Base-by-base conservation (phyloP, 2,329 filamentous ascomycete genomes). In the Arthrobotrys pseudoclavata region DNA sequence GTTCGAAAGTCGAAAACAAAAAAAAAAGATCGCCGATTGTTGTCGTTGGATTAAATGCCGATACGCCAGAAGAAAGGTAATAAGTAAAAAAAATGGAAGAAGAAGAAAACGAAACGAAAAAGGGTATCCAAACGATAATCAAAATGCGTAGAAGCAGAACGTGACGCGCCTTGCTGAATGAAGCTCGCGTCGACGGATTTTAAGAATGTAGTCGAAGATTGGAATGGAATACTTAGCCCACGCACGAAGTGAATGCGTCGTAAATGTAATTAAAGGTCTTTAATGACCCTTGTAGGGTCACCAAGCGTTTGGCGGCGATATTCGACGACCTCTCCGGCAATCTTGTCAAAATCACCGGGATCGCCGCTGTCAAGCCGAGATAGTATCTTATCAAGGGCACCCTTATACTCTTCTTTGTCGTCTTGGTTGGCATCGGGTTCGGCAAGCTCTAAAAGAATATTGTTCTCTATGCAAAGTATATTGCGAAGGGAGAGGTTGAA, bases 371-470 rank as follows among this genome's bases (percentile, higher is more conserved):
- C 88, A 80, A 91, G 86, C 50, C 88, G 86, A 76, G 87, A 86
- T 69, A 93, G 87, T 40, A 92, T 84, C 79, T 87, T 85, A 70
- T 87, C 87, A 55, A 93, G 86, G 24, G 90, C 90, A 34, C 85
- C 84, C 80, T 89, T 89, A 84, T 91, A 93, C 78, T 86, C 85
- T 70, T 86, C 85, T 82, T 88, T 88, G 79, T 90, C 87, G 74
- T 89, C 87, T 60, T 45, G 55, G 22, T 40, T 69, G 29, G 5
- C 29, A 80, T 87, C 87, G 48, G 86, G 87, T 82, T 89, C 90
- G 79, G 91, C 91, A 66, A 94, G 87, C 80, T 92, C 89, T 70
- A 92, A 86, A 79, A 94, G 88, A 79, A 93, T 90, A 82, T 90
- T 88, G 83, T 91, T 89, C 85, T 93, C 91, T 94, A 84, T 69